Evolutionary conservation across 31 red algal species (phyloP), one percentile per base, ranked within the genome.

Genomic region (Endocladia muricata): DNA sequence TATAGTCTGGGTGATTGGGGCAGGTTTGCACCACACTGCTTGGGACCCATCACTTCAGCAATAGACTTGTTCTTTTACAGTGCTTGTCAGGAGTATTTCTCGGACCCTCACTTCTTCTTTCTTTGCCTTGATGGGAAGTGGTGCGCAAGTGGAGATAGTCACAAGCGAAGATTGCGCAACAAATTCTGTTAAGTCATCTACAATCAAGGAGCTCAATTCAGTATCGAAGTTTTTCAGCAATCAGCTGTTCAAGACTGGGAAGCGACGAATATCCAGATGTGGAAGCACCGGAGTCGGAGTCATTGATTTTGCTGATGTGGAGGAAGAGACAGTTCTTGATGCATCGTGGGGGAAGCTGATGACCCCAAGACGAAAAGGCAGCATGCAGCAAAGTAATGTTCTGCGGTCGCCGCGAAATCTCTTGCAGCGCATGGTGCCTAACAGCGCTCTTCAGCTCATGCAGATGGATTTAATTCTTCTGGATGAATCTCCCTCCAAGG

Each of bases 401-500:
- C 30, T 82, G 49, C 59, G 23, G 41, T 64, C 81, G 49, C 81
- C 81, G 9, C 52, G 57, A 31, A 42, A 28, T 4, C 17, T 74
- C 17, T 40, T 84, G 21, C 19, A 37, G 34, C 40, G 42, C 2
- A 74, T 57, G 32, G 58, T 84, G 37, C 81, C 81, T 2, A 39
- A 74, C 61, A 62, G 52, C 58, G 55, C 81, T 37, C 75, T 47
- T 5, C 81, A 84, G 41, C 2, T 39, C 36, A 37, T 64, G 54
- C 55, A 84, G 34, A 84, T 84, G 81, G 69, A 84, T 41, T 41
- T 84, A 37, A 13, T 84, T 1, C 39, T 84, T 4, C 51, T 84
- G 29, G 70, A 84, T 54, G 81, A 74, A 61, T 55, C 28, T 25
- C 81, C 81, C 28, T 13, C 22, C 7, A 22, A 35, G n/a, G 69